A percentile compares a stretch with the other conserved stretches of the same genome.
Evolutionary conservation across 1,284 basidiomycete genomes (phyloP).

Genomic region (Pterulicium gracile): DNA sequence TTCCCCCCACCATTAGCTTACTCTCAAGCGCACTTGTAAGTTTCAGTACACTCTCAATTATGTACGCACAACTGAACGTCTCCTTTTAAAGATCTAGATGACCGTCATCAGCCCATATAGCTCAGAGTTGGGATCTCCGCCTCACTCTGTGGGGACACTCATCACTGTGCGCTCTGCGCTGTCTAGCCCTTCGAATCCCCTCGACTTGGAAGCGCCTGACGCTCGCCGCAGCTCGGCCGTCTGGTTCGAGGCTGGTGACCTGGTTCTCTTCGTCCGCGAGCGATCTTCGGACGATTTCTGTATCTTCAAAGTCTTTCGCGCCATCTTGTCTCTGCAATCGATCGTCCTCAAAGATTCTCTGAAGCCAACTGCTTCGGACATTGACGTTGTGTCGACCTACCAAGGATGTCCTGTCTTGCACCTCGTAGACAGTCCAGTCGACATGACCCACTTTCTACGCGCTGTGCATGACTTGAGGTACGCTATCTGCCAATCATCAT

Average conservation of each 20-base stretch:
- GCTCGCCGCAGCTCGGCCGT: not conserved
- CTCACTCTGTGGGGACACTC: no score
- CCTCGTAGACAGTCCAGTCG: not conserved
- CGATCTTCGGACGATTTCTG: not conserved
- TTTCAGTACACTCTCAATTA: no score
- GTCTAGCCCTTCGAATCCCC: no score
- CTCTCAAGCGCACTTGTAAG: no score
- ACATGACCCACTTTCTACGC: not conserved
- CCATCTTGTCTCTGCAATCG: not conserved
- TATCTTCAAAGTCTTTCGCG: not conserved
- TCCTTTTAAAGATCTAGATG: no score
- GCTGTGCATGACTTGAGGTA: not conserved
- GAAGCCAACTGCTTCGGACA: not conserved
- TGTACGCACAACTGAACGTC: no score
- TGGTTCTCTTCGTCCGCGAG: not conserved
- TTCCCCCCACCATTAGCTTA: no score
- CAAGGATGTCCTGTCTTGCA: slow-evolving; percentile 2
- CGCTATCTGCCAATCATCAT: not conserved
- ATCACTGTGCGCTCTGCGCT: no score
- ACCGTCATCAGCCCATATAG: no score
- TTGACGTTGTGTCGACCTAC: not conserved
- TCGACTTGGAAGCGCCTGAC: no score
- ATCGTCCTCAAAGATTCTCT: not conserved
- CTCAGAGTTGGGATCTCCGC: no score
- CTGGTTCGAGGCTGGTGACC: not conserved